A percentile compares a stretch with the other conserved stretches of the same genome.
Conservation (phyloP, 192 early-diverging fungal genomes). For the Backusella tarrabulga region DNA sequence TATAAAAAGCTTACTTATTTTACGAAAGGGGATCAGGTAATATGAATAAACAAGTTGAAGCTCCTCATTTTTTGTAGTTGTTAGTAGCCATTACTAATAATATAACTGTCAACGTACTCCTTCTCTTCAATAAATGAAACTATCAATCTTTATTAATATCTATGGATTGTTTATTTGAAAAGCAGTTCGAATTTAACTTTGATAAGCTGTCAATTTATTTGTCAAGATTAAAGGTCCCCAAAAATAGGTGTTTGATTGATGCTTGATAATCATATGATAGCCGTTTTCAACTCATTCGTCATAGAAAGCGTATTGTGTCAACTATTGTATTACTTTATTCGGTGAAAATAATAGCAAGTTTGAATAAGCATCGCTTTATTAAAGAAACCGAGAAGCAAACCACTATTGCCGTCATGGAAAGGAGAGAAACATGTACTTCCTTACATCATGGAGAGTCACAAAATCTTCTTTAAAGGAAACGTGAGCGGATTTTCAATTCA, state of each 20-base stretch:
- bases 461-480: too few relatives aligned
- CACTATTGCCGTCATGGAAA: background rate
- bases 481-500: background rate
- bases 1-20: too few relatives aligned
- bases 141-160: too few relatives aligned
- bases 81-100: too few relatives aligned
- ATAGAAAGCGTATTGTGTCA: background rate
- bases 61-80: too few relatives aligned
- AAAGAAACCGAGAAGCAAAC: too few relatives aligned
- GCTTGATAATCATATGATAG: background rate
- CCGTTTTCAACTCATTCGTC: background rate
- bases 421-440: background rate
- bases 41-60: too few relatives aligned
- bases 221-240: background rate
- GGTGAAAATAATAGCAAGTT: background rate
- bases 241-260: background rate
- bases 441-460: background rate
- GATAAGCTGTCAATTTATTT: background rate
- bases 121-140: too few relatives aligned
- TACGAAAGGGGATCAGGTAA: too few relatives aligned
- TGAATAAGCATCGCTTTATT: background rate
- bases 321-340: background rate
- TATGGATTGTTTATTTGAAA: too few relatives aligned
- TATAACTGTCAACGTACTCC: too few relatives aligned
- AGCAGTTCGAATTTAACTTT: too few relatives aligned